These are phyloP conservation scores for Cutaneotrichosporon cavernicola DNA, from an alignment of 1,284 basidiomycete species.

Conservation along the genomic window DNA sequence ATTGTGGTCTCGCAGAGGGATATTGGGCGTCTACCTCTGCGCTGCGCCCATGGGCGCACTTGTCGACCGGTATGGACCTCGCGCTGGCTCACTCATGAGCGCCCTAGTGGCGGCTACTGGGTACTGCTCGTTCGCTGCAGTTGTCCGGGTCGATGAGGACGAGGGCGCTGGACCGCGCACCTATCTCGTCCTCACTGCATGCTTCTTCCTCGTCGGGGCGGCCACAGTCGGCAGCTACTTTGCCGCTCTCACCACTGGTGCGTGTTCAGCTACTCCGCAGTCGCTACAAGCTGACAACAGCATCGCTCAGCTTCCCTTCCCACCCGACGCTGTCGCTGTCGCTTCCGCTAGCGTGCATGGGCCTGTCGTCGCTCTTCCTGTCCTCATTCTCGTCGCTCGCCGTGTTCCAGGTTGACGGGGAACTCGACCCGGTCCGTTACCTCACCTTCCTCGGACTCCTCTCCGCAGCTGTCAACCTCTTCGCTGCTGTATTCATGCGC, in stretches of 20 bases:
- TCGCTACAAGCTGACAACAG: slow-evolving; percentile 24
- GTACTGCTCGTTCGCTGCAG: slow-evolving; percentile 45
- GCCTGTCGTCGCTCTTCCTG: slow-evolving; percentile 49
- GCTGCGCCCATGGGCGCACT: slow-evolving; percentile 51
- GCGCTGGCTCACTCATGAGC: slow-evolving; percentile 46
- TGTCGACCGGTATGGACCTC: slow-evolving; percentile 49
- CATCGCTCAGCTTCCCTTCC: slow-evolving; percentile 50
- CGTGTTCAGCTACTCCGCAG: slow-evolving; percentile 7
- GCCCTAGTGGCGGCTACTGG: slow-evolving; percentile 42
- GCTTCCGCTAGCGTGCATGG: slow-evolving; percentile 49
- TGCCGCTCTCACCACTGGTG: slow-evolving; percentile 48
- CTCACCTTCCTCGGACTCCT: slow-evolving; percentile 47
- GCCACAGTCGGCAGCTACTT: slow-evolving; percentile 53
- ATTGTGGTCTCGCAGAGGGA: slow-evolving; percentile 36
- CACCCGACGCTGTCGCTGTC: slow-evolving; percentile 52
- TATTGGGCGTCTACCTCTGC: slow-evolving; percentile 52
- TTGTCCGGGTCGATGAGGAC: slow-evolving; percentile 27
- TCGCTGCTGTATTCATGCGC: slow-evolving; percentile 47
- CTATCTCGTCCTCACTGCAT: slow-evolving; percentile 38
- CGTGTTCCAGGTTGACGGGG: slow-evolving; percentile 32
- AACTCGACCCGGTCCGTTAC: slow-evolving; percentile 45
- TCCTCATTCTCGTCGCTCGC: slow-evolving; percentile 45
- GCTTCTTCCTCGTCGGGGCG: slow-evolving; percentile 50
- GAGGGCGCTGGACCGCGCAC: slow-evolving; percentile 16
- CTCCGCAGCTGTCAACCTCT: slow-evolving; percentile 46